Evolutionary conservation across 75 land plant genomes (phyloP), one percentile per base, ranked within the genome.

Genomic region (Sequoia sempervirens): DNA sequence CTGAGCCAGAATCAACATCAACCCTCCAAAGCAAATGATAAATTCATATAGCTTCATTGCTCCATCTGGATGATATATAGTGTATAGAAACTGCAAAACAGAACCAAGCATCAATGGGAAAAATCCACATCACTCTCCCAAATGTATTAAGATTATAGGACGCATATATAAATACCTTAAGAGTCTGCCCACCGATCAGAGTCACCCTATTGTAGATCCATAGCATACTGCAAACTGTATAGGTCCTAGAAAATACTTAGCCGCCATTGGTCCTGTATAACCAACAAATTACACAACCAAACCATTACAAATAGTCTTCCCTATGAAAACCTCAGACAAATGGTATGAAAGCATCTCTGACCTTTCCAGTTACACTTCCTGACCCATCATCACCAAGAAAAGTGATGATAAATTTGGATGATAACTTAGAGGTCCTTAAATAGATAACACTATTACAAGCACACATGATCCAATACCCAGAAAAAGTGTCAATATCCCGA

Each of bases 181-280:
- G 86, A 88, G 92, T 91, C 82, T 94, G 93, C 17, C 98, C 98
- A 30, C 93, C 96, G 23, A 96, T 88, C 45, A 96, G 90, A 46
- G 87, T 84, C 66, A 69, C 11, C 84, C 95, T 68, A 96, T 87
- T 28, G 94, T 95, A 13, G 91, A 91, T 43, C 92, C 93, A 68
- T 86, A 86, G 70, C 95, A 94, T n/a, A 89, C 90, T 47, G 84
- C 23, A 82, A 94, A 88, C 61, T 96, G 98, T 40, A 94, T 82
- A 12, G 96, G 93, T 1, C 88, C 98, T 0, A 96, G 90, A 43
- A 86, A 87, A 75, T 85, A 94, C 4, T 83, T 83, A 4, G 88
- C 96, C 98, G 93, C 93, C 82, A 45, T 84, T 1, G 92, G 94
- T 79, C 96, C 96, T 96, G 93, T 32, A 45, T 4, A 54, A 54